Evolutionary conservation across 2,329 filamentous ascomycete species (phyloP).

Genomic region (Pseudogymnoascus sp.): DNA sequence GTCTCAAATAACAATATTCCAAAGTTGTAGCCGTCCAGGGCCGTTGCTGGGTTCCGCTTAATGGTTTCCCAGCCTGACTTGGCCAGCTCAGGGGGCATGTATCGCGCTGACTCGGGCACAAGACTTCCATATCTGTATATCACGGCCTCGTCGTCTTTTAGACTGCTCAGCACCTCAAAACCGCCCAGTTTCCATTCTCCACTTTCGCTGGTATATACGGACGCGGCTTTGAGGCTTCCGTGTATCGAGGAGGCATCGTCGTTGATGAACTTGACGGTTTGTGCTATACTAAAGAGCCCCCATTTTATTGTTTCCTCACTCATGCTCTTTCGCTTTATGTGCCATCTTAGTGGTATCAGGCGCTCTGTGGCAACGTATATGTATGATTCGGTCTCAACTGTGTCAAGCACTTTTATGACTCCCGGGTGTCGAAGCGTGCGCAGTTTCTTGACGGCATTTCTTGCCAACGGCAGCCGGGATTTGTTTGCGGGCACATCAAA

Average conservation of each 20-base stretch:
- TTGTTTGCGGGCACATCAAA: conserved; percentile 82
- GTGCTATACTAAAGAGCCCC: conserved; percentile 83
- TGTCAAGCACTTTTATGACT: conserved; percentile 88
- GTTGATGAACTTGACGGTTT: conserved; percentile 93
- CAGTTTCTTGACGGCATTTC: conserved; percentile 88
- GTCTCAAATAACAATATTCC: conserved; percentile 80
- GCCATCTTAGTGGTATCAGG: conserved; percentile 78
- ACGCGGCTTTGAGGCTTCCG: conserved; percentile 74
- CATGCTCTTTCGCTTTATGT: conserved; percentile 78
- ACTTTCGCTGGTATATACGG: conserved; percentile 88
- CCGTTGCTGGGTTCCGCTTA: conserved; percentile 70
- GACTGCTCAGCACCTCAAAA: conserved; percentile 85
- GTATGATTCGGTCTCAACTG: conserved; percentile 90
- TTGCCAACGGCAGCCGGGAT: conserved; percentile 73
- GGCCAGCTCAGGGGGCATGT: conserved; percentile 78
- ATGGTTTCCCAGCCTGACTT: conserved; percentile 87
- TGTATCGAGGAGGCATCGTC: conserved; percentile 87
- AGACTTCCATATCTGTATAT: conserved; percentile 88
- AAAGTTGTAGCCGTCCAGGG: conserved; percentile 80
- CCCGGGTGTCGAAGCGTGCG: conserved; percentile 90
- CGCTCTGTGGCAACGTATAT: conserved; percentile 96
- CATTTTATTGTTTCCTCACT: conserved; percentile 93
- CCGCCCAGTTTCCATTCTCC: conserved; percentile 96
- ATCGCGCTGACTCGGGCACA: conserved; percentile 74
- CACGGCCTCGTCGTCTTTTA: conserved; percentile 91